Percentiles rank a stretch among this genome's conserved stretches.
These are phyloP conservation scores for Obba rivulosa DNA, from an alignment of 768 basidiomycete species.

Conservation along the genomic window DNA sequence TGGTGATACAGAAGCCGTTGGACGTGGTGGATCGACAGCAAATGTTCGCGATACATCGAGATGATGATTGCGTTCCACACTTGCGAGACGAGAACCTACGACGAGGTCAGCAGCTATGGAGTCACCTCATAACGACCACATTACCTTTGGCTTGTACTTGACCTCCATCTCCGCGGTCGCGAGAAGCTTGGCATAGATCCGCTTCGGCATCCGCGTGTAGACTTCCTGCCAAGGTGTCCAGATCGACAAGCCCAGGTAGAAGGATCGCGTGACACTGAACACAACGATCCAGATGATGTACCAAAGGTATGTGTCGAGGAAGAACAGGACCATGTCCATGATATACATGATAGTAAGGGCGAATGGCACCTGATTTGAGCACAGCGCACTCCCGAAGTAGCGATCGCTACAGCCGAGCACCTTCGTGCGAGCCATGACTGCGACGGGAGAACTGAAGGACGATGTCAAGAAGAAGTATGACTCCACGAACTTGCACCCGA, in stretches of 20 bases:
- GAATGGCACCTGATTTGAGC: constrained; percentile 91
- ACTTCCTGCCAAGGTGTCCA: constrained; percentile 99
- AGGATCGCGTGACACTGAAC: constrained; percentile 87
- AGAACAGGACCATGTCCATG: constrained; percentile 97
- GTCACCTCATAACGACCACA: not conserved
- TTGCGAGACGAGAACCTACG: constrained; percentile 88
- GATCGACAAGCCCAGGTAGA: constrained; percentile 89
- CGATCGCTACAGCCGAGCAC: constrained; percentile 88
- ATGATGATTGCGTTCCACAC: constrained; percentile 99
- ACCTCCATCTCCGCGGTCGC: constrained; percentile 98
- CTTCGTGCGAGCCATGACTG: constrained; percentile 94
- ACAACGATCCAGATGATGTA: constrained; percentile 99
- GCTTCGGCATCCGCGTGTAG: constrained; percentile 91
- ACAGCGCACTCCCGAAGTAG: constrained; percentile 74
- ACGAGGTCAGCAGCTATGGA: not conserved
- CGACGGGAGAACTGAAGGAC: constrained; percentile 94
- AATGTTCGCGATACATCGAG: constrained; percentile 99
- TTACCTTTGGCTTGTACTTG: constrained; percentile 97
- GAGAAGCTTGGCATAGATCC: constrained; percentile 95
- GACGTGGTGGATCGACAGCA: constrained; percentile 96
- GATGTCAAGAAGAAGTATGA: constrained; percentile 98
- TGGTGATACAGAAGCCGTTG: constrained; percentile 97
- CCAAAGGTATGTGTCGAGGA: constrained; percentile 99
- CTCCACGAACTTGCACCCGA: constrained; percentile 94
- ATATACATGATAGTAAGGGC: constrained; percentile 97